Conservation (phyloP, 2,329 filamentous ascomycete genomes). For the Ceratocystis huliohia region DNA sequence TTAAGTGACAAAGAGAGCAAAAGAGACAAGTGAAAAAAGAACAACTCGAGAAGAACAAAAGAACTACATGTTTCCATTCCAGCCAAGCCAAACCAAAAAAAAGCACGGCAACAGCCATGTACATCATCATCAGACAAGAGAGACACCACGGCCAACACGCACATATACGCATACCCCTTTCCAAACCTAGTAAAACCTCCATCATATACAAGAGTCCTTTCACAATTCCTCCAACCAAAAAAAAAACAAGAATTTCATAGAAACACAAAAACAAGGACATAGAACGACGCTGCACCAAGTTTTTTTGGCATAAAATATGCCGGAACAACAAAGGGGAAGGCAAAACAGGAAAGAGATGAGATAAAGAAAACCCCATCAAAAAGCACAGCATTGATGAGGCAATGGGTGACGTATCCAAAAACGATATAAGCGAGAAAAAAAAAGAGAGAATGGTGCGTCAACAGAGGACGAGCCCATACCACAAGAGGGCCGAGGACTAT, state of each 20-base stretch:
- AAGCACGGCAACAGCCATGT: background rate
- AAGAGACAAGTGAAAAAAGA: background rate
- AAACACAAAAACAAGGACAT: background rate
- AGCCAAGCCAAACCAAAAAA: background rate
- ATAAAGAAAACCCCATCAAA: background rate
- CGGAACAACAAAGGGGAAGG: background rate
- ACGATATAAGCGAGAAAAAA: background rate
- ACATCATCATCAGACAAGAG: background rate
- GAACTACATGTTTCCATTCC: background rate
- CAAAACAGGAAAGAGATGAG: background rate
- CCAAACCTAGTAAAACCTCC: background rate
- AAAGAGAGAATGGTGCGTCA: background rate
- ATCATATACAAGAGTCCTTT: background rate
- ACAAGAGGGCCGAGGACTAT: slow-evolving; percentile 1
- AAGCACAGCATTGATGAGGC: background rate
- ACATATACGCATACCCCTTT: background rate
- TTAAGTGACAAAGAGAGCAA: background rate
- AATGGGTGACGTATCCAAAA: background rate
- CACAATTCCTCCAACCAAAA: background rate
- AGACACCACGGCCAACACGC: background rate
- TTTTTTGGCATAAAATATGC: background rate
- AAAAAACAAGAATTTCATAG: background rate
- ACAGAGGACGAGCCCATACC: background rate
- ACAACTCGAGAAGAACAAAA: background rate
- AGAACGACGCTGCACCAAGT: slow-evolving; percentile 6